These are phyloP conservation scores for Candida sp. DNA, from an alignment of 1,139 yeast species.

Conservation along the genomic window DNA sequence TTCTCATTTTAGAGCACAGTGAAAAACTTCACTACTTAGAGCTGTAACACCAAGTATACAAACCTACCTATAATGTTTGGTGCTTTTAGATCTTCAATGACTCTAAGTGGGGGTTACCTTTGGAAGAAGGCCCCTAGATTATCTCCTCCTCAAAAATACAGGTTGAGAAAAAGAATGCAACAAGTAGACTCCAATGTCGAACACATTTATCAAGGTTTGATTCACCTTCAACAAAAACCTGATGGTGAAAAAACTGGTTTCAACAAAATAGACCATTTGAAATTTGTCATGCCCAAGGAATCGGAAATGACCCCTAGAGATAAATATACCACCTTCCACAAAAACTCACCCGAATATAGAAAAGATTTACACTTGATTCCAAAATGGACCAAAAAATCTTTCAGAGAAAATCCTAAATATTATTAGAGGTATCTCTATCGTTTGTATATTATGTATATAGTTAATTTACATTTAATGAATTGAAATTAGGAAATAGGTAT, in stretches of 20 bases:
- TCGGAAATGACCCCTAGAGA: constrained; percentile 74
- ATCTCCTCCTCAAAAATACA: constrained; percentile 75
- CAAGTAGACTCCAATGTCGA: constrained; percentile 79
- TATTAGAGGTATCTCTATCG: constrained; percentile 36
- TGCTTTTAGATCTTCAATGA: constrained; percentile 65
- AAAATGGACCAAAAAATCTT: constrained; percentile 84
- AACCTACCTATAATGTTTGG: constrained; percentile 58
- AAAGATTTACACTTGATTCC: constrained; percentile 86
- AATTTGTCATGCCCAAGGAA: constrained; percentile 70
- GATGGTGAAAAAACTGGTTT: constrained; percentile 44
- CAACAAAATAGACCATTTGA: constrained; percentile 50
- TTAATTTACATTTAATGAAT: too few species aligned
- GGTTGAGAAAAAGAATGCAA: constrained; percentile 81
- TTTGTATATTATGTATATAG: background rate
- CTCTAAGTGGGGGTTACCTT: constrained; percentile 74
- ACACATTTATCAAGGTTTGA: constrained; percentile 62
- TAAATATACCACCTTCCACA: constrained; percentile 85
- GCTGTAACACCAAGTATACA: too few species aligned
- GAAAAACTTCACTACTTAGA: too few species aligned
- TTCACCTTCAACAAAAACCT: constrained; percentile 11
- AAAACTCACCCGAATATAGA: constrained; percentile 73
- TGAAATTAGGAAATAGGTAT: too few species aligned
- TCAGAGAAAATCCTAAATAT: constrained; percentile 77
- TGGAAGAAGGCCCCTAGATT: constrained; percentile 74
- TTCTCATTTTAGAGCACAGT: too few species aligned